A percentile compares a stretch with the other conserved stretches of the same genome.
Conservation (phyloP, 176 grass and related monocot genomes). For the Lolium multiflorum region DNA sequence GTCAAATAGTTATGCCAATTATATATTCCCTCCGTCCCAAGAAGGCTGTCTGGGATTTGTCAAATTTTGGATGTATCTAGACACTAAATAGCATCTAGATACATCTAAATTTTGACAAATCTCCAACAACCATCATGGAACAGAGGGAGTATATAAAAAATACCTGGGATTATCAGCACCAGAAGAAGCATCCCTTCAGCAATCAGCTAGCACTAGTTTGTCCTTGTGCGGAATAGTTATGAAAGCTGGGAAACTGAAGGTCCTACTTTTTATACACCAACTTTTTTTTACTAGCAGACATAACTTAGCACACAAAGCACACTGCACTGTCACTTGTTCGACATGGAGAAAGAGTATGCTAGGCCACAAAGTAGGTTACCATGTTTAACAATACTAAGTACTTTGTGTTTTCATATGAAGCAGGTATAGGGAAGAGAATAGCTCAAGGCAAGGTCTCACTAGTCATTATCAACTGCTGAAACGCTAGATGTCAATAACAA, state of each 20-base stretch:
- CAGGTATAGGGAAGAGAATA: not conserved
- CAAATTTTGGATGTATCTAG: no score
- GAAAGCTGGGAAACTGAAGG: not conserved
- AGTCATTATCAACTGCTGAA: not conserved
- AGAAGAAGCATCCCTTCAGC: not conserved
- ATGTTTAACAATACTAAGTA: not conserved
- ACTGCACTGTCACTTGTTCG: not conserved
- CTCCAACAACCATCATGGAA: no score
- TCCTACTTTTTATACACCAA: not conserved
- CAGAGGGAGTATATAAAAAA: not conserved
- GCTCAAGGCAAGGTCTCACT: not conserved
- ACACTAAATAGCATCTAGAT: no score
- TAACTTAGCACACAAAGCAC: not conserved
- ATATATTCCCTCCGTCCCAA: no score
- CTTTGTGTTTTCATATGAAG: not conserved
- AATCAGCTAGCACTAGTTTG: constrained; percentile 15
- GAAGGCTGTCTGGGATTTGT: no score
- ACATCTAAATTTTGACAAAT: no score
- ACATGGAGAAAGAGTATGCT: not conserved
- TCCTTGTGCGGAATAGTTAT: constrained; percentile 5
- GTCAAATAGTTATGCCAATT: not conserved
- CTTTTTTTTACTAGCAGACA: not conserved
- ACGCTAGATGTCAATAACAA: not conserved
- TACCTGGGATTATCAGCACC: not conserved
- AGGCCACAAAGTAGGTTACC: not conserved